These are phyloP conservation scores for Tephrocybe sp. DNA, from an alignment of 768 basidiomycete genomes.

Conservation along the genomic window DNA sequence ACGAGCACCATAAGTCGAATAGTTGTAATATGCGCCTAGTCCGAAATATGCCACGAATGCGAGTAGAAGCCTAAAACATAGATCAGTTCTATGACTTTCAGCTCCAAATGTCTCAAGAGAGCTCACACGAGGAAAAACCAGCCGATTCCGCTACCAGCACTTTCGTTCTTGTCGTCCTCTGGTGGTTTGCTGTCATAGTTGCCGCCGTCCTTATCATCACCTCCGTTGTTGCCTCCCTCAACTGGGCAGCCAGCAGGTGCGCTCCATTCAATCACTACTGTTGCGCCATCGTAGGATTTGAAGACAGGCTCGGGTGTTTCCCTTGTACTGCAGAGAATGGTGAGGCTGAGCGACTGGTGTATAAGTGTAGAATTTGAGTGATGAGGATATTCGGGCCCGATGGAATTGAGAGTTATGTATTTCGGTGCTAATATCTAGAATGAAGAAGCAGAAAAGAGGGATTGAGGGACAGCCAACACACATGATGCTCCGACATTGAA, in stretches of 20 bases:
- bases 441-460: slow-evolving; percentile 7
- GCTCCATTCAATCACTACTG: slow-evolving; percentile 61
- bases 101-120: not conserved
- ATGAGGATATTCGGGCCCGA: slow-evolving; percentile 63
- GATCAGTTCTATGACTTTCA: not conserved
- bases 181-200: slow-evolving; percentile 18
- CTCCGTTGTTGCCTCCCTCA: slow-evolving; percentile 35
- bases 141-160: slow-evolving; percentile 73
- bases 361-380: slow-evolving; percentile 39
- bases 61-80: slow-evolving; percentile 52
- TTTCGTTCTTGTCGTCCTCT: slow-evolving; percentile 32
- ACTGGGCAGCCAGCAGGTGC: slow-evolving; percentile 58
- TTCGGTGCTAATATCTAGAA: slow-evolving; percentile 43
- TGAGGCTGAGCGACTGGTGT: slow-evolving; percentile 61
- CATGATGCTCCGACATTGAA: slow-evolving; percentile 36
- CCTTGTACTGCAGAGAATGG: slow-evolving; percentile 53
- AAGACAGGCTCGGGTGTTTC: slow-evolving; percentile 48
- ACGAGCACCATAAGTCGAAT: slow-evolving; percentile 81
- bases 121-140: slow-evolving; percentile 87
- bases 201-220: slow-evolving; percentile 31
- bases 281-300: slow-evolving; percentile 57
- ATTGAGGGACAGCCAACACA: slow-evolving; percentile 20
- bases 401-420: slow-evolving; percentile 55
- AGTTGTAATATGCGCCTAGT: slow-evolving; percentile 86
- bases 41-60: slow-evolving; percentile 70